phyloP scores from a whole-genome alignment of 805 yeast genomes.

The Wickerhamomyces alni region DNA sequence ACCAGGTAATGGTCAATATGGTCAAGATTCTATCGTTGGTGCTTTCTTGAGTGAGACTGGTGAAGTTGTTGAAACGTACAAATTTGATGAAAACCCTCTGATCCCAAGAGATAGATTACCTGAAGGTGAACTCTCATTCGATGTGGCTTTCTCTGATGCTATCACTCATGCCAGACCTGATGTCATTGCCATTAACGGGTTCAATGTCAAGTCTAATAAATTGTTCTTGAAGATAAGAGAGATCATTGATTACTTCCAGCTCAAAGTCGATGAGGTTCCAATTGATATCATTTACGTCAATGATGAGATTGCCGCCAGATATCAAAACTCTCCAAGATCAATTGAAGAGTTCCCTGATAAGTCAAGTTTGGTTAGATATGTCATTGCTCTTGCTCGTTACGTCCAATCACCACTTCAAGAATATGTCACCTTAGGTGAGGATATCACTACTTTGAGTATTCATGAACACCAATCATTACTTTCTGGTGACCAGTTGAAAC shows the following conservation, averaged over 20 bases:
- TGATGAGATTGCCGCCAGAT: slow-evolving; percentile 90
- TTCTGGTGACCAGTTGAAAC: slow-evolving; percentile 53
- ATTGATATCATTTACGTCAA: slow-evolving; percentile 75
- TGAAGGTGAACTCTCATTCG: slow-evolving; percentile 54
- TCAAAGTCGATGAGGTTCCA: slow-evolving; percentile 48
- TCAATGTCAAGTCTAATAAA: slow-evolving; percentile 63
- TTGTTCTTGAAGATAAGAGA: slow-evolving; percentile 51
- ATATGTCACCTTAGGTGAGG: slow-evolving; percentile 75
- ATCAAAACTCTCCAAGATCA: slow-evolving; percentile 74
- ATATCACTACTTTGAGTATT: slow-evolving; percentile 60
- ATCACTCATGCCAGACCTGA: slow-evolving; percentile 73
- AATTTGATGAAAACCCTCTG: slow-evolving; percentile 68
- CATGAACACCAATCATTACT: slow-evolving; percentile 70
- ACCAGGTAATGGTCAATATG: slow-evolving; percentile 78
- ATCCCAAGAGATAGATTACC: slow-evolving; percentile 36
- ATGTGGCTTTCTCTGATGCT: slow-evolving; percentile 50
- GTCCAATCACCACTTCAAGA: slow-evolving; percentile 91
- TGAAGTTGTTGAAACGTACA: slow-evolving; percentile 65
- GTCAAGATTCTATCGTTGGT: slow-evolving; percentile 82
- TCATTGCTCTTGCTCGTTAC: slow-evolving; percentile 86
- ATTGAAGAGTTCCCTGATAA: slow-evolving; percentile 76
- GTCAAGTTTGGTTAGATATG: slow-evolving; percentile 72
- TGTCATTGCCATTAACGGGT: slow-evolving; percentile 86
- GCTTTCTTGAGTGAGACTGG: slow-evolving; percentile 76
- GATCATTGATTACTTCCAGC: slow-evolving; percentile 49